Evolutionary conservation across 2,329 filamentous ascomycete genomes (phyloP).

Genomic region (Reticulascus tulasneorum): DNA sequence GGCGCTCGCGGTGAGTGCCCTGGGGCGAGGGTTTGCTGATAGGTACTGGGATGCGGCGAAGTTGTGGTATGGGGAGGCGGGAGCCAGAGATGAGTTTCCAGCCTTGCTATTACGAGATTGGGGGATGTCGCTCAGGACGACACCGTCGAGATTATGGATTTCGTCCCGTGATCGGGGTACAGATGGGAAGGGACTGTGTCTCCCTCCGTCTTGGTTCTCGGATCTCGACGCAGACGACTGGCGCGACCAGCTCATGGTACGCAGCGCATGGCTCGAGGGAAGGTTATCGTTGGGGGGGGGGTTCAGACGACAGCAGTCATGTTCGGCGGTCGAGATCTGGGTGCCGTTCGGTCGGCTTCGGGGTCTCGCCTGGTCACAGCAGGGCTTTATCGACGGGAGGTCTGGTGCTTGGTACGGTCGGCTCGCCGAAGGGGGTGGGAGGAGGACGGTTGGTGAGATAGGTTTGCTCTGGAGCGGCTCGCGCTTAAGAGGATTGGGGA

Average conservation of each 20-base stretch:
- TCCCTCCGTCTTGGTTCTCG: slow-evolving; percentile 13
- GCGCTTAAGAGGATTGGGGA: neutral
- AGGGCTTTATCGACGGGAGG: too few relatives aligned
- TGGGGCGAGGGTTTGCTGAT: slow-evolving; percentile 11
- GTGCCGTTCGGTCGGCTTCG: neutral
- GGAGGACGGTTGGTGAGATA: too few relatives aligned
- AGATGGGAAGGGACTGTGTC: slow-evolving; percentile 8
- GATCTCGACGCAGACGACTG: slow-evolving; percentile 15
- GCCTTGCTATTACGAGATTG: slow-evolving; percentile 1
- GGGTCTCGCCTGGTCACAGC: neutral
- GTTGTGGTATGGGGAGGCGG: neutral
- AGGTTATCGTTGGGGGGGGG: slow-evolving; percentile 1
- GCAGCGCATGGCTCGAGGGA: slow-evolving; percentile 14
- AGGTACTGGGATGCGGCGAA: slow-evolving; percentile 4
- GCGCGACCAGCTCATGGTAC: slow-evolving; percentile 16
- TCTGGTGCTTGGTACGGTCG: too few relatives aligned
- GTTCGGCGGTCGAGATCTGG: neutral
- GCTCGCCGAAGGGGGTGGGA: too few relatives aligned
- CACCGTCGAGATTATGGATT: slow-evolving; percentile 15
- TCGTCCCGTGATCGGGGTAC: slow-evolving; percentile 14
- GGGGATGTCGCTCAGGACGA: slow-evolving; percentile 11
- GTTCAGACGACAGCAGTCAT: slow-evolving; percentile 10
- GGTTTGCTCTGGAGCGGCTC: neutral
- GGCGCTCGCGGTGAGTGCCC: slow-evolving; percentile 13
- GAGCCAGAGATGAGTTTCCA: slow-evolving; percentile 2